Evolutionary conservation across 257 asterid species (phyloP).

Genomic region (Solanum neorickii): DNA sequence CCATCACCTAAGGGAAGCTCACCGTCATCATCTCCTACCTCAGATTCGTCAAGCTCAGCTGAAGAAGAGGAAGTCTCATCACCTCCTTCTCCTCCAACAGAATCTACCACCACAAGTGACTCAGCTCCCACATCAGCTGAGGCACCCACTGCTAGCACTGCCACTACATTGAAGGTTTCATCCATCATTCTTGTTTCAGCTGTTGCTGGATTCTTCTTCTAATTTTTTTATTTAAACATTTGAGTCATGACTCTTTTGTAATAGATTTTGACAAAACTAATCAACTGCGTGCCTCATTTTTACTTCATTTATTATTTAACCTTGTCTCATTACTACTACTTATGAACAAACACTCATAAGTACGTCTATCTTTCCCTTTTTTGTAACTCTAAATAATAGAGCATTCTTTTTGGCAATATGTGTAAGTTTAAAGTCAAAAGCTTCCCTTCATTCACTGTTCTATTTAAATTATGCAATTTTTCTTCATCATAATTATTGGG

Average conservation of each 20-base stretch:
- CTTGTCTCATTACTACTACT: background rate
- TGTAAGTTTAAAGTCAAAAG: background rate
- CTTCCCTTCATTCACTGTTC: background rate
- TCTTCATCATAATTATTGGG: too few relatives aligned
- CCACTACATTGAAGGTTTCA: constrained; percentile 34
- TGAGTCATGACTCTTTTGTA: background rate
- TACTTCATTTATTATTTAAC: background rate
- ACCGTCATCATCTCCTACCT: background rate
- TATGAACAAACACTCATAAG: background rate
- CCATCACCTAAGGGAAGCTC: constrained; percentile 3
- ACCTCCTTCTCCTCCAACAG: constrained; percentile 26
- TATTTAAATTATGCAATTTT: too few relatives aligned
- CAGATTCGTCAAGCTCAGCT: background rate
- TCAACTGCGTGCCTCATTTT: background rate
- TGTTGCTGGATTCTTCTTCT: constrained; percentile 35
- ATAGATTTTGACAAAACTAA: background rate
- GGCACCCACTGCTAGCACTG: constrained; percentile 8
- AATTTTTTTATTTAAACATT: background rate
- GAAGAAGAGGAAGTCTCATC: constrained; percentile 17
- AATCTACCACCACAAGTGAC: background rate
- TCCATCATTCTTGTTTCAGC: constrained; percentile 24
- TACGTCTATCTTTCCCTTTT: background rate
- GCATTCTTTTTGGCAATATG: background rate
- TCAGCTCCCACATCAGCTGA: constrained; percentile 10
- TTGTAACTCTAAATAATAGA: too few relatives aligned